phyloP scores from a whole-genome alignment of 2,329 filamentous ascomycete species.

The Fusarium tuaranense region DNA sequence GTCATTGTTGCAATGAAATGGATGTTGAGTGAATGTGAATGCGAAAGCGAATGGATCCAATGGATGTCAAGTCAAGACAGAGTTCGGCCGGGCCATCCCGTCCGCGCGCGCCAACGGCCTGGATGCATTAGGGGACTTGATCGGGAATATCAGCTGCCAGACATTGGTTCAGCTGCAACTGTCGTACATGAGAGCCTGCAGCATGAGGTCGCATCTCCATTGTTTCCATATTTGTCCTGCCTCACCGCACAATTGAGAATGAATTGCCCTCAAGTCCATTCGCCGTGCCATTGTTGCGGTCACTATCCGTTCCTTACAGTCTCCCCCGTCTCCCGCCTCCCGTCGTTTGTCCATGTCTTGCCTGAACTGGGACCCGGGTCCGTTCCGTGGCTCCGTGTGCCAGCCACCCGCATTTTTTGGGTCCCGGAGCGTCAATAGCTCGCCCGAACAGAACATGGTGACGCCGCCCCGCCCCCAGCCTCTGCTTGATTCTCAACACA shows the following conservation, averaged over 20 bases:
- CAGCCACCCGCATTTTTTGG: slow-evolving; percentile 38
- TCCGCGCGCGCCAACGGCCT: slow-evolving; percentile 31
- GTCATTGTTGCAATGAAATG: not conserved
- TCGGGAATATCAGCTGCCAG: slow-evolving; percentile 15
- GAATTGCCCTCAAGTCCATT: not conserved
- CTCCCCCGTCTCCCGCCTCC: slow-evolving; percentile 4
- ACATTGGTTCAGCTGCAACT: not conserved
- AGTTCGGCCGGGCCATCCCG: slow-evolving; percentile 43
- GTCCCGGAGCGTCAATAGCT: slow-evolving; percentile 17
- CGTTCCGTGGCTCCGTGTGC: slow-evolving; percentile 35
- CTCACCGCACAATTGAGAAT: not conserved
- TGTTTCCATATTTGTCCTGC: not conserved
- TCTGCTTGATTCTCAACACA: slow-evolving; percentile 7
- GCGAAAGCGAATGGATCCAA: not conserved
- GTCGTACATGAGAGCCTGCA: not conserved
- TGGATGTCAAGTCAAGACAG: slow-evolving; percentile 19
- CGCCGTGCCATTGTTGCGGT: slow-evolving; percentile 8
- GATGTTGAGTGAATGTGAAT: not conserved
- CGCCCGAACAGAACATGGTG: slow-evolving; percentile 2
- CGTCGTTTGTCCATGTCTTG: slow-evolving; percentile 2
- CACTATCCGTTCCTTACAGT: slow-evolving; percentile 28
- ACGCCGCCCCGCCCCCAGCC: slow-evolving; percentile 38
- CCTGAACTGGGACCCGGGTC: slow-evolving; percentile 3
- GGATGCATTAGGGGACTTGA: slow-evolving; percentile 12
- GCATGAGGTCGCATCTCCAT: not conserved